Evolutionary conservation across 371 early-diverging fungal genomes (phyloP), one percentile per base, ranked within the genome.

Genomic region (Amoeboaphelidium protococcarum): DNA sequence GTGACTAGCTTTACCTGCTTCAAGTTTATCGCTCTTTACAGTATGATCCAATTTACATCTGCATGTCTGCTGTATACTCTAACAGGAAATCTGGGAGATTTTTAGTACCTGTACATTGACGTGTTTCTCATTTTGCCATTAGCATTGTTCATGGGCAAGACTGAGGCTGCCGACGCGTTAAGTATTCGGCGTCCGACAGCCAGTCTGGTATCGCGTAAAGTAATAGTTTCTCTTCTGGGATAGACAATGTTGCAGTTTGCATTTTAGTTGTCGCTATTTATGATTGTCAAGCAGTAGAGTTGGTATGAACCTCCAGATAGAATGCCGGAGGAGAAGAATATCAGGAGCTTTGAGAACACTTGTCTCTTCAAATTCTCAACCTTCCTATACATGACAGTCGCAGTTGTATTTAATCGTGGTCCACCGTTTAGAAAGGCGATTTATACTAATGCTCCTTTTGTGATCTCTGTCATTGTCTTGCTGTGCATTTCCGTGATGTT

Each of bases 1-100:
- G 92, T 92, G 25, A 96, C 96, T 2, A 84, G 85, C 47, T 89
- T 96, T 53, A 77, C 82, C 52, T 90, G 87, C 58, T 97, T 98
- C 74, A 90, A 94, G 63, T 98, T 76, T 63, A 91, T 98, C 82
- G 82, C 86, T 20, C 60, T 85, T 19, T 83, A 87, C 58, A 80
- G 80, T 52, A 65, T 87, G 40, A 80, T 86, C 50, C 77, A 69
- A 41, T 96, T 90, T 59, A 78, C 82, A 4, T 69, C 82, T 13
- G 84, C 92, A 26, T 77, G 80, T 21, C 58, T 94, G 20, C 62
- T 92, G 43, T 92, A 91, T 61, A 57, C 72, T 40, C 74, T 82
- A 54, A 82, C 71, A 19, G 74, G 77, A 47, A 84, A 82, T 46
- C 63, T 95, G 45, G 86, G 82, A 43, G 92, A 92, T 13, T 26